phyloP scores from a whole-genome alignment of 2,329 filamentous ascomycete species.

The Clarireedia homoeocarpa region DNA sequence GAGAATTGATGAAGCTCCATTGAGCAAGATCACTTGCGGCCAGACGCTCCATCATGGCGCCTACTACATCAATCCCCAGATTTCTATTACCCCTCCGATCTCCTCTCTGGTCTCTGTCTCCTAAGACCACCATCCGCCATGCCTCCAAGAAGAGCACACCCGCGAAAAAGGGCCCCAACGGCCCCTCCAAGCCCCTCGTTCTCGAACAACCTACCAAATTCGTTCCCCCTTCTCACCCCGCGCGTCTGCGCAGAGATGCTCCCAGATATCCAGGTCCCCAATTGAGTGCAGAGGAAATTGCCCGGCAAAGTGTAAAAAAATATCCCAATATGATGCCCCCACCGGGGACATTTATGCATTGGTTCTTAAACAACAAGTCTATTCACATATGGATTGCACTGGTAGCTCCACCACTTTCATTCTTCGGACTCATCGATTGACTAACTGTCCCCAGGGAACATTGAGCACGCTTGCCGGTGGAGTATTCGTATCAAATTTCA shows the following conservation, averaged over 20 bases:
- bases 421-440: not conserved
- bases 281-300: slow-evolving; percentile 56
- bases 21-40: too few species aligned
- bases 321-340: slow-evolving; percentile 90
- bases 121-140: slow-evolving; percentile 28
- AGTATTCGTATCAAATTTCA: slow-evolving; percentile 74
- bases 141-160: slow-evolving; percentile 28
- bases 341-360: slow-evolving; percentile 71
- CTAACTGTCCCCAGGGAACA: slow-evolving; percentile 15
- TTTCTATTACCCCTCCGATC: slow-evolving; percentile 60
- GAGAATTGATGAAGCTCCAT: not conserved
- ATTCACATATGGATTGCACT: slow-evolving; percentile 81
- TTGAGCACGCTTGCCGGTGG: slow-evolving; percentile 52
- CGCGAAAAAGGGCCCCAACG: slow-evolving; percentile 11
- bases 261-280: slow-evolving; percentile 66
- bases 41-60: slow-evolving; percentile 21
- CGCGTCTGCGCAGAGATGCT: slow-evolving; percentile 50
- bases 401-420: slow-evolving; percentile 41
- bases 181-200: slow-evolving; percentile 48
- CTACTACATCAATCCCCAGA: slow-evolving; percentile 49
- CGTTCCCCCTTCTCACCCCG: slow-evolving; percentile 83
- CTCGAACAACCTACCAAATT: slow-evolving; percentile 86
- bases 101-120: slow-evolving; percentile 41
- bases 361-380: slow-evolving; percentile 69
- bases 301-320: slow-evolving; percentile 57